Conservation (phyloP, 495 filamentous ascomycete species). For the Lophiotrema nucula region DNA sequence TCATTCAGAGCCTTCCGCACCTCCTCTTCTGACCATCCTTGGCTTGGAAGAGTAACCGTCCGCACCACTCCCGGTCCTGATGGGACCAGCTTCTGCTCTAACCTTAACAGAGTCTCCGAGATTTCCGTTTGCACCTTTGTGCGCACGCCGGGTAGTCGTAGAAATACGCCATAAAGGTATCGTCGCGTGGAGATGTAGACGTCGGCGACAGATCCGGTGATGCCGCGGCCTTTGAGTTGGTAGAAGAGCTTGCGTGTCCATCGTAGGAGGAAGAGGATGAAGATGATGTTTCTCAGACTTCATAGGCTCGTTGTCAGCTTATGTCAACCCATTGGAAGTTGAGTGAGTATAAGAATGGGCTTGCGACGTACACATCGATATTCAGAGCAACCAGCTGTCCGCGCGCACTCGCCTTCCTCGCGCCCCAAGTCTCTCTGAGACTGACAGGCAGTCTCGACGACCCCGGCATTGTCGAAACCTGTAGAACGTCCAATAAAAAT, state of each 20-base stretch:
- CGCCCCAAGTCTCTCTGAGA: constrained; percentile 61
- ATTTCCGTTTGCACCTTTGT: constrained; percentile 80
- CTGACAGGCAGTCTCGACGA: constrained; percentile 66
- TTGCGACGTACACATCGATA: constrained; percentile 76
- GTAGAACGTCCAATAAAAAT: not conserved
- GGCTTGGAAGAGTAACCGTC: constrained; percentile 75
- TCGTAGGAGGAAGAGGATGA: constrained; percentile 84
- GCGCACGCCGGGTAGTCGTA: constrained; percentile 79
- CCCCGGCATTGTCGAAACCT: constrained; percentile 42
- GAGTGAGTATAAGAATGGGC: no score
- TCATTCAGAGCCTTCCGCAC: constrained; percentile 76
- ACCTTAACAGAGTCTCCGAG: constrained; percentile 66
- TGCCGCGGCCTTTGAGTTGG: constrained; percentile 83
- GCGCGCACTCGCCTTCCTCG: constrained; percentile 49
- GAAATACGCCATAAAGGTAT: constrained; percentile 78
- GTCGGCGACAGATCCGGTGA: constrained; percentile 74
- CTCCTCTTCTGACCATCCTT: constrained; percentile 79
- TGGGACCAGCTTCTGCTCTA: constrained; percentile 79
- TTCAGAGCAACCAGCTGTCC: constrained; percentile 58
- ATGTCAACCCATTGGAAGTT: no score
- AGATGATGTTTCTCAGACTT: constrained; percentile 83
- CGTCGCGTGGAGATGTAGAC: constrained; percentile 67
- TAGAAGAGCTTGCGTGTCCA: constrained; percentile 78
- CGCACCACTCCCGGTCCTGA: constrained; percentile 68
- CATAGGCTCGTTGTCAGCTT: constrained; percentile 11